These are phyloP conservation scores for Plenodomus biglobosus DNA, from an alignment of 2,329 filamentous ascomycete species.

Conservation along the genomic window DNA sequence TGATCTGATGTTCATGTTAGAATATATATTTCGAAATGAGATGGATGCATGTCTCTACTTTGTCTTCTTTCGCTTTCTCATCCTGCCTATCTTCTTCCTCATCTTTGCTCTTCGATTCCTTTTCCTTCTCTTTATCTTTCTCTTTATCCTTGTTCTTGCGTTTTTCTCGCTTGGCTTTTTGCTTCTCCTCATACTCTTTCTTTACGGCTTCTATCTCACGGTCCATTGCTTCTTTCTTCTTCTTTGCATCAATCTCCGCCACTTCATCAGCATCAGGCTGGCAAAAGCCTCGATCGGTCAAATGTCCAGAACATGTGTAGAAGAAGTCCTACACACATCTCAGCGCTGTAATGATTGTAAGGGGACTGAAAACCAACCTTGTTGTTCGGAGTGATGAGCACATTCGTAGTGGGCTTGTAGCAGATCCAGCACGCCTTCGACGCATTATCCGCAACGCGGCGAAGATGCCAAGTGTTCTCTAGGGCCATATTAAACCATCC, in stretches of 20 bases:
- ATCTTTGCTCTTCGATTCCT: slow-evolving; percentile 59
- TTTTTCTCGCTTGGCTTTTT: slow-evolving; percentile 60
- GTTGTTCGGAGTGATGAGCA: slow-evolving; percentile 85
- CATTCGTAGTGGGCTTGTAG: slow-evolving; percentile 83
- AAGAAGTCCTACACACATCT: slow-evolving; percentile 71
- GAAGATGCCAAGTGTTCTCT: slow-evolving; percentile 79
- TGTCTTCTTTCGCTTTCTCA: slow-evolving; percentile 63
- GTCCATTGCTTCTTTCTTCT: slow-evolving; percentile 53
- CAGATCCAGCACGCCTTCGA: slow-evolving; percentile 88
- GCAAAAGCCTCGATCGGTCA: slow-evolving; percentile 82
- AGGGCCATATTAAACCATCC: slow-evolving; percentile 38
- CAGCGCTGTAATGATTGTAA: background rate
- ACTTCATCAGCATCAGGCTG: slow-evolving; percentile 70
- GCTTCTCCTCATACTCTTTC: slow-evolving; percentile 54
- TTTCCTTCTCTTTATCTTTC: slow-evolving; percentile 65
- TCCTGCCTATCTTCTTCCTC: slow-evolving; percentile 65
- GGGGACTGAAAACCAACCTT: slow-evolving; percentile 61
- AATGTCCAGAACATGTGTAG: slow-evolving; percentile 80
- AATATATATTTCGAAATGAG: background rate
- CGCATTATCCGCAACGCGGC: slow-evolving; percentile 81
- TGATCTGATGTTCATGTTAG: slow-evolving; percentile 41
- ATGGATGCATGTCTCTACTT: slow-evolving; percentile 44
- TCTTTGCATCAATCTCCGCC: slow-evolving; percentile 58
- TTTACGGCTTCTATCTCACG: slow-evolving; percentile 53
- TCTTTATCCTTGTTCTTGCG: slow-evolving; percentile 50